A percentile compares a stretch with the other conserved stretches of the same genome.
These are phyloP conservation scores for Crepidotus variabilis DNA, from an alignment of 768 basidiomycete genomes.

Conservation along the genomic window DNA sequence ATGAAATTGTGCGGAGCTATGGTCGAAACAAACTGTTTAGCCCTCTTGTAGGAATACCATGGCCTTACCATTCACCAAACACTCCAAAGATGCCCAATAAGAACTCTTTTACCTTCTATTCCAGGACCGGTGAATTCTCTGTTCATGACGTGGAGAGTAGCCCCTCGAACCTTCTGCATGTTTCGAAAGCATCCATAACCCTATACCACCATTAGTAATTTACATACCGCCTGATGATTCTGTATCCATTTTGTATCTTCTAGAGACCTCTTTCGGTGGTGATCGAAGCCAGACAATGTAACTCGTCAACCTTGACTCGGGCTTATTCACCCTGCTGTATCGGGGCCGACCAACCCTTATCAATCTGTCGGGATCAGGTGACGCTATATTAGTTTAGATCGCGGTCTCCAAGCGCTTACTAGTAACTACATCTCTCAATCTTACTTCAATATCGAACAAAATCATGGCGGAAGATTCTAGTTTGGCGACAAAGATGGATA, in stretches of 20 bases:
- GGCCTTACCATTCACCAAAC: neutral
- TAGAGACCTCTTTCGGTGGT: no score
- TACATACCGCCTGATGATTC: no score
- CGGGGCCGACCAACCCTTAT: neutral
- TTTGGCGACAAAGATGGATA: conserved; percentile 62
- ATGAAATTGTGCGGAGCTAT: neutral
- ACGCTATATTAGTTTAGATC: neutral
- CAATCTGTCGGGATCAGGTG: conserved; percentile 15
- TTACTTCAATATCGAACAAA: neutral
- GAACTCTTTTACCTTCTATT: neutral
- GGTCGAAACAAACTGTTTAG: neutral
- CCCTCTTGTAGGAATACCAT: neutral
- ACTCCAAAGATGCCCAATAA: neutral
- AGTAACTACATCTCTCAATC: conserved; percentile 8
- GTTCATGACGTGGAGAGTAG: no score
- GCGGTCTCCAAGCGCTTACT: conserved; percentile 10
- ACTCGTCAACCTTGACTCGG: no score
- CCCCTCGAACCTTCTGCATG: no score
- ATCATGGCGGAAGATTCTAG: conserved; percentile 37
- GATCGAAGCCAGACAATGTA: no score
- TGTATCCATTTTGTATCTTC: no score
- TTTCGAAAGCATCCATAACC: no score
- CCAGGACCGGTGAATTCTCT: neutral
- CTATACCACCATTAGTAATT: no score
- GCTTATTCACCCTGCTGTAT: neutral